Percentiles rank a stretch among this genome's conserved stretches.
Evolutionary conservation across 441 rosid genomes (phyloP).

Genomic region (Pelargonium myrrhifolium): DNA sequence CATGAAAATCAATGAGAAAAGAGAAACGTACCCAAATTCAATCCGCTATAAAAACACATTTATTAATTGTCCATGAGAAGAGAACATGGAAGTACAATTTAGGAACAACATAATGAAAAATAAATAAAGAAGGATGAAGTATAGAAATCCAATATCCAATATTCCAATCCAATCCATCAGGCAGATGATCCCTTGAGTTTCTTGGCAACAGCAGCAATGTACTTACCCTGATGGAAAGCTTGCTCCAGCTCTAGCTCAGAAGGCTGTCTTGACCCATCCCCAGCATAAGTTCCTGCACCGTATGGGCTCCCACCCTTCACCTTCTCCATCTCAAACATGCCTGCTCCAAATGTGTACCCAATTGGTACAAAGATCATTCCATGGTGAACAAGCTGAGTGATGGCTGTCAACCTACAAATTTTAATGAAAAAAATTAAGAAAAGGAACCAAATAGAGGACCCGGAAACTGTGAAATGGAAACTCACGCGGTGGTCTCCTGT

Average conservation of each 20-base stretch:
- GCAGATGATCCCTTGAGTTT: conserved; percentile 61
- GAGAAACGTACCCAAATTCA: not conserved
- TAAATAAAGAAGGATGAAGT: not conserved
- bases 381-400: conserved; percentile 93
- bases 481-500: conserved; percentile 95
- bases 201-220: conserved; percentile 71
- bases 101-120: not conserved
- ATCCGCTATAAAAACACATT: not conserved
- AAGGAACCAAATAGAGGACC: not conserved
- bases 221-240: conserved; percentile 95
- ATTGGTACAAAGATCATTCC: conserved; percentile 92
- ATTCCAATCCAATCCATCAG: too few relatives aligned
- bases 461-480: not conserved
- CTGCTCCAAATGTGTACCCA: conserved; percentile 94
- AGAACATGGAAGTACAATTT: not conserved
- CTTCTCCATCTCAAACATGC: conserved; percentile 91
- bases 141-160: not conserved
- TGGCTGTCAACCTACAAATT: conserved; percentile 65
- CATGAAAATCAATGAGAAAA: not conserved
- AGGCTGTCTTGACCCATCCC: conserved; percentile 82
- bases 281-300: conserved; percentile 88
- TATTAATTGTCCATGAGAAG: not conserved
- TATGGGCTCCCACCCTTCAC: conserved; percentile 96
- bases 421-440: not conserved
- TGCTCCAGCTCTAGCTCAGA: conserved; percentile 69